Percentiles rank a stretch among this genome's conserved stretches.
These are phyloP conservation scores for Populus tremula DNA, from an alignment of 345 rosid species.

Conservation along the genomic window DNA sequence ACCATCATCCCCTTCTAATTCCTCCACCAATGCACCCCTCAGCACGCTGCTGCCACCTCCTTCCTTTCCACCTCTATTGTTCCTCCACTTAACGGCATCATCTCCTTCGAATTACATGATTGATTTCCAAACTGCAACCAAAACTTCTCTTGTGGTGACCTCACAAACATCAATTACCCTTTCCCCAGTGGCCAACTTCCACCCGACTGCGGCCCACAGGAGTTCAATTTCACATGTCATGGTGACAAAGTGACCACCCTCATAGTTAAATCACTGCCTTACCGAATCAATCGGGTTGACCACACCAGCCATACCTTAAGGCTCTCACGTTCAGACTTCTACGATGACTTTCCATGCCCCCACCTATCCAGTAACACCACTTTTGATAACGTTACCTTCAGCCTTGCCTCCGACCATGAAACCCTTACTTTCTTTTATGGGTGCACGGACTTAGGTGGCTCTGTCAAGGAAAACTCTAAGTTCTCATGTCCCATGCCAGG, in stretches of 20 bases:
- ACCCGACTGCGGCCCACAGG: conserved; percentile 40
- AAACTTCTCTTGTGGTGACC: conserved; percentile 34
- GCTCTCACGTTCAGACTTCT: conserved; percentile 31
- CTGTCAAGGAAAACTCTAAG: background rate
- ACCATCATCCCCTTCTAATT: background rate
- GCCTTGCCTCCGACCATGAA: background rate
- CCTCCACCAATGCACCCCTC: background rate
- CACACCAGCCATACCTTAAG: conserved; percentile 12
- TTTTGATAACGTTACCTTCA: conserved; percentile 22
- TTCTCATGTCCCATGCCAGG: conserved; percentile 25
- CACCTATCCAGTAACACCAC: conserved; percentile 17
- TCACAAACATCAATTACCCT: conserved; percentile 37
- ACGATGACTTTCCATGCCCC: conserved; percentile 24
- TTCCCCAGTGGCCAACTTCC: conserved; percentile 52
- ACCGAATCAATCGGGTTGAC: conserved; percentile 27
- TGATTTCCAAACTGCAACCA: conserved; percentile 14
- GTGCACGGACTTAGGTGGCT: background rate
- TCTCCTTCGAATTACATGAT: background rate
- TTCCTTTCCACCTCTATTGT: background rate
- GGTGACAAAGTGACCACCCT: conserved; percentile 10
- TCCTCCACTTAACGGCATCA: background rate
- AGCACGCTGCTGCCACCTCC: background rate
- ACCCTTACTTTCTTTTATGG: conserved; percentile 26
- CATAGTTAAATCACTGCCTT: conserved; percentile 15
- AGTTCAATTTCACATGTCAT: conserved; percentile 38